Base-by-base conservation (phyloP, 352 stramenopile genomes). In the Plasmopara muralis region DNA sequence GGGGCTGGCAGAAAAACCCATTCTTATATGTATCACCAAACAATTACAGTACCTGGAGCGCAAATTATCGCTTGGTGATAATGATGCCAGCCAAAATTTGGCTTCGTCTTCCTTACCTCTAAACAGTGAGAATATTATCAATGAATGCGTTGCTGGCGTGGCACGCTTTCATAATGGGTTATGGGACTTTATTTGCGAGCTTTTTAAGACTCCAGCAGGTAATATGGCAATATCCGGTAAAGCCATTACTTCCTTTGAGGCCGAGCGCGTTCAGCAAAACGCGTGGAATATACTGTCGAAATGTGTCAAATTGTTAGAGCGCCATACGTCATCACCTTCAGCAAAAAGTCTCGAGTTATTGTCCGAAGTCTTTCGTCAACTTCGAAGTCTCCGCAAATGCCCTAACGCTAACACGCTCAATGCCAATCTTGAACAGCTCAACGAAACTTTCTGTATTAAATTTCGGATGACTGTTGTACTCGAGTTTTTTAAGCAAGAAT, bases 111-210 rank as follows among this genome's bases (percentile, higher is more conserved):
- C 6, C 10, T 4, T 35, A 12, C 10, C 31, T 35, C 1, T 12
- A 12, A 12, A 35, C 12, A 44, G 60, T 8, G 52, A 67, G 1
- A 58, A 58, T 1, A 57, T 87, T n/a, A 72, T 92, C 20, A 71
- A 69, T 31, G 75, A 81, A 18, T 84, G 73, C 38, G 64, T 68
- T 0, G 69, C 60, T 5, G 53, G 87, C 31, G 65, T 87, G n/a
- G 66, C 66, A 20, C 74, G 77, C 14, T 89, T 92, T 55, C 71
- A 73, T 13, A 85, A 58, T 29, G 75, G 81, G 0, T 51, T 92
- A 7, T 89, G 81, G 81, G 61, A 68, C 6, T 77, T 89, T 10
- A 79, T 89, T 33, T 89, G 79, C 49, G 78, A 92, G 18, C 46
- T 85, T 6, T 89, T 92, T 56, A 80, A 83, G 56, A 65, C 70